Evolutionary conservation across 2,329 filamentous ascomycete species (phyloP), one percentile per base, ranked within the genome.

Genomic region (Colletotrichum sidae): DNA sequence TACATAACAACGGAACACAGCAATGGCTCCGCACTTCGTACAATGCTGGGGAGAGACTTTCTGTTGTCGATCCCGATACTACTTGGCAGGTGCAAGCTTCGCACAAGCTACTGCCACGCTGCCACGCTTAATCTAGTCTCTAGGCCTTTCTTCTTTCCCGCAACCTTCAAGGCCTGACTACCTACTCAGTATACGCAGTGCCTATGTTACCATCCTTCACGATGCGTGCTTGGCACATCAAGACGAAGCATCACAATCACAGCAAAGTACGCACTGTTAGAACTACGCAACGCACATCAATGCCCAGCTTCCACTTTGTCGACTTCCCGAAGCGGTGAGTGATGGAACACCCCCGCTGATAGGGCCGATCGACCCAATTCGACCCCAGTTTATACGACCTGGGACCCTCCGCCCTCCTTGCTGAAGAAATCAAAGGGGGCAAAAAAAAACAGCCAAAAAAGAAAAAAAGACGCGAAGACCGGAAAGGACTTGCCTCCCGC

Each of bases 331-430:
- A 51, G 52, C 58, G 62, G 62, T 57, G 58, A 65, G 47, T 8
- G 47, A 62, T 41, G 42, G 47, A 42, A 54, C 44, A 38, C 44
- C 58, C 58, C 58, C 52, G 63, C 58, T n/a, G 63, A 66, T 66
- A 66, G 58, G 63, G 58, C 63, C 63, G 58, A 66, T 57, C 56
- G 49, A 60, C 56, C 47, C 49, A 52, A 34, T 35, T 17, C 7
- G 42, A 57, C 63, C 58, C 58, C 63, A 66, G 63, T 66, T 39
- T 42, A 66, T 63, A 63, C 52, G 47, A 63, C 17, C 17, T 17
- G 17, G 17, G 17, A 17, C 58, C 52, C 52, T 58, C 39, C 25
- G 25, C 25, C 15, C 8, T 44, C 44, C 17, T 38, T 44, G 45
- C 38, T 57, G 45, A 35, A 51, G 38, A 41, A 38, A 55, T 4